phyloP scores from a whole-genome alignment of 148 eudicot genomes.

The Rheum nobile region DNA sequence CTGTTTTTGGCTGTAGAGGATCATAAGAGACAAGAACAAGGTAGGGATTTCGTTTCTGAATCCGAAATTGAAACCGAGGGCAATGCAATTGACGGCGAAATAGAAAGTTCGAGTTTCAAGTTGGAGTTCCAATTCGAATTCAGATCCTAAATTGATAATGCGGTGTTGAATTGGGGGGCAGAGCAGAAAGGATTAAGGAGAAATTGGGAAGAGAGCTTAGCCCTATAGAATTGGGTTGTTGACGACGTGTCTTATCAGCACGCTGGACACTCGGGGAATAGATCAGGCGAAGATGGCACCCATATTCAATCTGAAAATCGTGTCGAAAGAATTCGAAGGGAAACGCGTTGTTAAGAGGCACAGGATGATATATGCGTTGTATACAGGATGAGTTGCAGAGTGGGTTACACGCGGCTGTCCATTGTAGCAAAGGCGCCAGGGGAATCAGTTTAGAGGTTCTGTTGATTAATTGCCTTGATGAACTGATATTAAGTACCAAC shows the following conservation, averaged over 20 bases:
- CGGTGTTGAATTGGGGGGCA: conserved; percentile 27
- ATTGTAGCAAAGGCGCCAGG: conserved; percentile 69
- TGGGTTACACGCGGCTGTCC: conserved; percentile 78
- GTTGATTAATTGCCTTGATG: background rate
- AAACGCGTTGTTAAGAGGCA: conserved; percentile 90
- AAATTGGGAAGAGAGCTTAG: conserved; percentile 46
- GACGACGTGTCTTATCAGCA: conserved; percentile 86
- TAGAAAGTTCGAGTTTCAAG: conserved; percentile 5
- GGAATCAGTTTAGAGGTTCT: conserved; percentile 23
- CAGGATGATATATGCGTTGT: conserved; percentile 57
- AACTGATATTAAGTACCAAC: background rate
- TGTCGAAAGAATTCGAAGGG: conserved; percentile 67
- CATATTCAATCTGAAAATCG: conserved; percentile 73
- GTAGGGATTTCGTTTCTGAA: background rate
- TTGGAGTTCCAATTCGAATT: conserved; percentile 9
- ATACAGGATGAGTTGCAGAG: conserved; percentile 79
- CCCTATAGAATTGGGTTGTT: conserved; percentile 46
- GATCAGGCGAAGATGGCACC: conserved; percentile 63
- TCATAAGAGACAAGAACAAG: conserved; percentile 14
- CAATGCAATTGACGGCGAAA: background rate
- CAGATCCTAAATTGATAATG: conserved; percentile 9
- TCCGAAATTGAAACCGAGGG: background rate
- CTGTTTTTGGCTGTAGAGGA: conserved; percentile 50
- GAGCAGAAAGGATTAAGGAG: conserved; percentile 66
- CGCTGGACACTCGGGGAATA: conserved; percentile 75